Evolutionary conservation across 176 grass and related monocot species (phyloP), one percentile per base, ranked within the genome.

Genomic region (Hyparrhenia diplandra): DNA sequence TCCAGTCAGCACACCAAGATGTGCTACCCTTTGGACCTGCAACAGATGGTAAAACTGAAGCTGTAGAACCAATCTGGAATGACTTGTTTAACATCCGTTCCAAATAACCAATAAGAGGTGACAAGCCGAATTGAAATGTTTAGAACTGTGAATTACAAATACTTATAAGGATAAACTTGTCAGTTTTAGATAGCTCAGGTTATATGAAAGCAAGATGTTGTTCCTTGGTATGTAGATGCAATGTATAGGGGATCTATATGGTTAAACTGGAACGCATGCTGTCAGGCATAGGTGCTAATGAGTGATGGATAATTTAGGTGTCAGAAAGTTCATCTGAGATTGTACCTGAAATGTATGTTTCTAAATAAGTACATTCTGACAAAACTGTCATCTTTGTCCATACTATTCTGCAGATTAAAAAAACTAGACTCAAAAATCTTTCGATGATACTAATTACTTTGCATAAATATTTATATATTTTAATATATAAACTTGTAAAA

Each of bases 11-110:
- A 95, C 67, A 71, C 82, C 35, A 73, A 69, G 75, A 95, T 95
- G 87, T 95, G 93, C 67, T 88, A 90, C 86, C 93, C 93, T 30
- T 51, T 86, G 85, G 83, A 90, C 75, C 79, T 96, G 76, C 85
- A 75, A 76, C 46, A 89, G 41, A 77, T 94, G 89, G 63, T 86
- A 34, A 82, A 80, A 74, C 32, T 63, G 35, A 89, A 90, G 59
- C 43, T 63, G 24, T 93, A 93, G 84, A 77, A 82, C 67, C 63
- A 45, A 37, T 69, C 47, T 87, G 24, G 42, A 78, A 20, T 45
- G 71, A 65, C 11, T 74, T 67, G 68, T 68, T 67, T 25, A 75
- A 40, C 62, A 84, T 18, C 2, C 12, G 35, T 57, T 20, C 66
- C 61, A 49, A 47, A 62, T 4, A 74, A 69, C 23, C 23, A 58